Percentiles rank a stretch among this genome's conserved stretches.
These are phyloP conservation scores for Neurospora sp. DNA, from an alignment of 2,329 filamentous ascomycete species.

Conservation along the genomic window DNA sequence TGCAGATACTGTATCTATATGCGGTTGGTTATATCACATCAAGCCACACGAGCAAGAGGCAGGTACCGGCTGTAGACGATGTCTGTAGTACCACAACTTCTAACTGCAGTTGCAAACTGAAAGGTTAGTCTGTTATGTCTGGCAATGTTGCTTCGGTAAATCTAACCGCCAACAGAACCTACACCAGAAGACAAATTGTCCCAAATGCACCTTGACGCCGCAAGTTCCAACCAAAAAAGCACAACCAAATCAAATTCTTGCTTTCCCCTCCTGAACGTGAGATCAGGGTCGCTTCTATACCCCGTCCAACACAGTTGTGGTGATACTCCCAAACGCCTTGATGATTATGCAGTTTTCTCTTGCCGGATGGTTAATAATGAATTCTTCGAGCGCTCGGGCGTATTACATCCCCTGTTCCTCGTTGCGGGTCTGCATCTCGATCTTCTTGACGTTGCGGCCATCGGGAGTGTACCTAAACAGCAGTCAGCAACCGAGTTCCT, in stretches of 20 bases:
- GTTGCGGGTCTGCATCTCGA: conserved; percentile 24
- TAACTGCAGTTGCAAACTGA: neutral
- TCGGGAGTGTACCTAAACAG: conserved; percentile 48
- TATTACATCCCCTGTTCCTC: neutral
- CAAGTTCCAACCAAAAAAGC: neutral
- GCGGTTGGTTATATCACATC: neutral
- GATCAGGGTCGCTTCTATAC: neutral
- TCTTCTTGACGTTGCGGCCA: conserved; percentile 54
- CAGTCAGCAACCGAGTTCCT: conserved; percentile 6
- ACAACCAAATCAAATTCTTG: neutral
- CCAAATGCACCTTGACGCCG: neutral
- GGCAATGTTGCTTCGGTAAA: neutral
- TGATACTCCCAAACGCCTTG: neutral
- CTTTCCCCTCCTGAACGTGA: neutral
- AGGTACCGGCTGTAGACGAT: neutral
- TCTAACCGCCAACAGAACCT: neutral
- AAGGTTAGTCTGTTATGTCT: neutral
- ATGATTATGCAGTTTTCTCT: neutral
- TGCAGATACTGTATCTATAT: neutral
- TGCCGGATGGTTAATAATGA: neutral
- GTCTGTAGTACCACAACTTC: neutral
- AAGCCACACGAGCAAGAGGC: neutral
- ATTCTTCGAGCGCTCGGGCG: neutral
- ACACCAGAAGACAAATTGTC: neutral
- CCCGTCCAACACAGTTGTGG: neutral